A percentile compares a stretch with the other conserved stretches of the same genome.
Evolutionary conservation across 169 alveolate species (phyloP).

Genomic region (Amoebophrya sp.): DNA sequence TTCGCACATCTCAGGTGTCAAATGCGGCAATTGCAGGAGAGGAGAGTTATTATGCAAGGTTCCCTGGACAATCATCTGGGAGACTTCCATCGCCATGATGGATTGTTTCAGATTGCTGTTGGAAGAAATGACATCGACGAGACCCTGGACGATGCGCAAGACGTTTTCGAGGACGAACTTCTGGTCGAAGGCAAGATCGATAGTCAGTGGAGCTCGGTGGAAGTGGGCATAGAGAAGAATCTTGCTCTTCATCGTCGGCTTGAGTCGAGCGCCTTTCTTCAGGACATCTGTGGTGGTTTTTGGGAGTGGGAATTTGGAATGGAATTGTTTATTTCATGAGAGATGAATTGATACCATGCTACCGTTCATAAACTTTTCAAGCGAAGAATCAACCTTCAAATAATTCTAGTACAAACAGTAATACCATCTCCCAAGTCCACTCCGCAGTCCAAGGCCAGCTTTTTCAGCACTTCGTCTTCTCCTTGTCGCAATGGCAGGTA

Average conservation of each 20-base stretch:
- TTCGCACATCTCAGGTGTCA: conserved; percentile 64
- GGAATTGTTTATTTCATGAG: too few species aligned
- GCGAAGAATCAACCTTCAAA: background rate
- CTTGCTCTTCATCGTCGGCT: conserved; percentile 52
- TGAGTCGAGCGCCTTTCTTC: conserved; percentile 30
- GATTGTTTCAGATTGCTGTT: conserved; percentile 90
- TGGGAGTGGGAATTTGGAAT: too few species aligned
- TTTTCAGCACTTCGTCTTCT: conserved; percentile 64
- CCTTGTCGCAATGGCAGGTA: conserved; percentile 71
- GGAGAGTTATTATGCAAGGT: conserved; percentile 71
- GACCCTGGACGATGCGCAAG: conserved; percentile 81
- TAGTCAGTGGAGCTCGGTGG: conserved; percentile 72
- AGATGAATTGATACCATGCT: too few species aligned
- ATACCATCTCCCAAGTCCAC: conserved; percentile 38
- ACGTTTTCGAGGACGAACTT: conserved; percentile 58
- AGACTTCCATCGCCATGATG: conserved; percentile 88
- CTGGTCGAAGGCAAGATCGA: conserved; percentile 69
- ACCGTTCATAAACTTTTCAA: background rate
- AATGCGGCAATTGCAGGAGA: conserved; percentile 85
- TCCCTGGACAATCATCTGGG: conserved; percentile 95
- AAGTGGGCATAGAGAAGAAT: conserved; percentile 78
- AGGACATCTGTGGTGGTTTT: too few species aligned
- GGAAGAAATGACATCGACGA: conserved; percentile 95
- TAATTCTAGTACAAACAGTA: too few species aligned
- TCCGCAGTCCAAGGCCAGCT: conserved; percentile 55